Conservation (phyloP, 2,329 filamentous ascomycete species). For the Pseudofabraea citricarpa region DNA sequence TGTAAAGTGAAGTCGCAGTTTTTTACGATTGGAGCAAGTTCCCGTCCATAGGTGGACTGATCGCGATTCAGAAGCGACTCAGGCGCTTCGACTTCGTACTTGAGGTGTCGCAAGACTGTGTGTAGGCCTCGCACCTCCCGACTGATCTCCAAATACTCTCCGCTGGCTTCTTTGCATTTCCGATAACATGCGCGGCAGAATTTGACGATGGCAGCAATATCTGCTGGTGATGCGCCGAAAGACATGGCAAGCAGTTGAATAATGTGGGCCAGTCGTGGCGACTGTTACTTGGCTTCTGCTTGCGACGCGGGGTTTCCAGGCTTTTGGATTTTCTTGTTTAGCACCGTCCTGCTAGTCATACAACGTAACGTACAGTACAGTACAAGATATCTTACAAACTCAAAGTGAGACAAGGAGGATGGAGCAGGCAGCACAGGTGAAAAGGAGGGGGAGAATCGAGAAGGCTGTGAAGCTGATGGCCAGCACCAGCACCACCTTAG, state of each 20-base stretch:
- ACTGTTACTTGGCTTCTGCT: not conserved
- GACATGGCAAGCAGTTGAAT: constrained; percentile 16
- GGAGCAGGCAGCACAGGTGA: not conserved
- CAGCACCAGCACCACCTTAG: too few species aligned
- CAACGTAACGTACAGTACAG: not conserved
- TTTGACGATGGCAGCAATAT: constrained; percentile 51
- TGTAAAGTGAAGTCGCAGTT: constrained; percentile 51
- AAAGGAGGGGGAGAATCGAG: constrained; percentile 3
- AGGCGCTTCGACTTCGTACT: constrained; percentile 50
- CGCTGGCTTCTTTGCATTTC: constrained; percentile 43
- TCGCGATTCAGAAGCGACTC: constrained; percentile 48
- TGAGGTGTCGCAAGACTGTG: constrained; percentile 51
- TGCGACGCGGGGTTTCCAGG: constrained; percentile 1
- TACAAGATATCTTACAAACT: not conserved
- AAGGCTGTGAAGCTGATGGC: constrained; percentile 14
- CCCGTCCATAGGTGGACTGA: constrained; percentile 39
- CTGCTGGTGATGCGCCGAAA: constrained; percentile 24
- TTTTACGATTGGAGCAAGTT: constrained; percentile 47
- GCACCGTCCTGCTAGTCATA: not conserved
- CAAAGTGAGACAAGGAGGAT: not conserved
- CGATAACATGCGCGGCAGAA: constrained; percentile 52
- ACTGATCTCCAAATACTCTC: constrained; percentile 44
- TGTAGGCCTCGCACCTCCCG: constrained; percentile 48
- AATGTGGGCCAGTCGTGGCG: not conserved
- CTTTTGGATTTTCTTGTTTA: not conserved